Evolutionary conservation across 2,329 filamentous ascomycete species (phyloP), one percentile per base, ranked within the genome.

Genomic region (Daldinia eschscholtzii): DNA sequence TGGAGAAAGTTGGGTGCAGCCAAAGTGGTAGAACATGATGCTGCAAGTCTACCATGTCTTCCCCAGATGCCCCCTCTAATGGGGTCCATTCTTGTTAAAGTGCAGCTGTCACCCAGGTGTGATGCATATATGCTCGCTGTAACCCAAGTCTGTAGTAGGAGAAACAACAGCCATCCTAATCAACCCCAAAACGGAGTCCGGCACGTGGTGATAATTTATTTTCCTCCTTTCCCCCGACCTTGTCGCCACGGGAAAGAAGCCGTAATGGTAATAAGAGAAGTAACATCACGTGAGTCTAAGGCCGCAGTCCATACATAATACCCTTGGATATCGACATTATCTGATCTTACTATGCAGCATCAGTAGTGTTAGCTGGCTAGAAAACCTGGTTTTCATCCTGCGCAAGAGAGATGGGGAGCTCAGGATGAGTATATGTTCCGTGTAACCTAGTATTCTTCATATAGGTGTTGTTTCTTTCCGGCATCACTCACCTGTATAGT

Each of bases 151-250:
- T 20, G 41, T 53, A 53, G 50, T 20, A 64, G 64, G n/a, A 41
- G 20, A 57, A 28, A 46, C 26, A 28, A 52, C 20, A 30, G 15
- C 20, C 64, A 64, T 64, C 67, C 70, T 60, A 70, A 70, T 62
- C 53, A 67, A 65, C 64, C 62, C 61, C 62, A 56, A 68, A 68
- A 64, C 46, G 57, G 56, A 61, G 39, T 56, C 53, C 37, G 52
- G 66, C 73, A 75, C 73, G 72, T 74, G 71, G 72, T 60, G 64
- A 55, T 42, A 73, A 73, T 74, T n/a, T 72, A 73, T 74, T 68
- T 64, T 46, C 44, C 57, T 73, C 67, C 73, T 57, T 72, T 74
- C 57, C 61, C 35, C 73, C 73, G 74, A 64, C 64, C 37, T 70
- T 60, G 61, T 75, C 69, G 65, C 65, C 69, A 71, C 74, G 72